A percentile compares a stretch with the other conserved stretches of the same genome.
phyloP scores from a whole-genome alignment of 345 rosid genomes.

The Noccaea caerulescens region DNA sequence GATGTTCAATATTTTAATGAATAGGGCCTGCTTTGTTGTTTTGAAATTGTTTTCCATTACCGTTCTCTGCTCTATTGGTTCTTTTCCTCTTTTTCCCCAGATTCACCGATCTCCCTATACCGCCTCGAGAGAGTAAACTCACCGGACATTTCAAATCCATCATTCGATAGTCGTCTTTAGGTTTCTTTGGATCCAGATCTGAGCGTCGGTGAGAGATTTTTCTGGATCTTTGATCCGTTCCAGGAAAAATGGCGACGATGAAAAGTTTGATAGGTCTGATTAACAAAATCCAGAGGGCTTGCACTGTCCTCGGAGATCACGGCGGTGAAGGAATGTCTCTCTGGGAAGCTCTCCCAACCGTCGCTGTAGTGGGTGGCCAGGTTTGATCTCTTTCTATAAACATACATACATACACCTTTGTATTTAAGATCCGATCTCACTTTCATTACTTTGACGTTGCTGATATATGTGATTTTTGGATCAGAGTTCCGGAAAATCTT shows the following conservation, averaged over 20 bases:
- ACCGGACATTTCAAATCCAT: conserved; percentile 24
- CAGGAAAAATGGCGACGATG: conserved; percentile 84
- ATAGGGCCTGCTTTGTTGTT: too few relatives aligned
- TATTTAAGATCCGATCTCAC: conserved; percentile 24
- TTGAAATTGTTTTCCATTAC: too few relatives aligned
- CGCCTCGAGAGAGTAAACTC: conserved; percentile 27
- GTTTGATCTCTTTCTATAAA: conserved; percentile 44
- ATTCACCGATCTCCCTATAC: conserved; percentile 31
- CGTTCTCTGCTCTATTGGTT: too few relatives aligned
- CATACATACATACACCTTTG: neutral
- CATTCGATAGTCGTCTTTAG: conserved; percentile 9
- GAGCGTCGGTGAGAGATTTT: conserved; percentile 26
- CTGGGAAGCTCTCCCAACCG: conserved; percentile 99
- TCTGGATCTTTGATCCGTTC: conserved; percentile 40
- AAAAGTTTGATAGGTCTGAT: conserved; percentile 92
- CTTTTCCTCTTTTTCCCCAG: conserved; percentile 14
- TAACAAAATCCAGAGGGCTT: conserved; percentile 96
- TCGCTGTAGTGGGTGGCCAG: conserved; percentile 99
- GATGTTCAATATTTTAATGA: too few relatives aligned
- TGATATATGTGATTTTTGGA: conserved; percentile 26
- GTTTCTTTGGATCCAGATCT: conserved; percentile 37
- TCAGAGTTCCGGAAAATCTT: conserved; percentile 97
- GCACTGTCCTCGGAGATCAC: conserved; percentile 94
- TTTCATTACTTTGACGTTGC: conserved; percentile 13
- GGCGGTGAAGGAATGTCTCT: conserved; percentile 99